These are phyloP conservation scores for Candida anglica DNA, from an alignment of 805 yeast genomes.

Conservation along the genomic window DNA sequence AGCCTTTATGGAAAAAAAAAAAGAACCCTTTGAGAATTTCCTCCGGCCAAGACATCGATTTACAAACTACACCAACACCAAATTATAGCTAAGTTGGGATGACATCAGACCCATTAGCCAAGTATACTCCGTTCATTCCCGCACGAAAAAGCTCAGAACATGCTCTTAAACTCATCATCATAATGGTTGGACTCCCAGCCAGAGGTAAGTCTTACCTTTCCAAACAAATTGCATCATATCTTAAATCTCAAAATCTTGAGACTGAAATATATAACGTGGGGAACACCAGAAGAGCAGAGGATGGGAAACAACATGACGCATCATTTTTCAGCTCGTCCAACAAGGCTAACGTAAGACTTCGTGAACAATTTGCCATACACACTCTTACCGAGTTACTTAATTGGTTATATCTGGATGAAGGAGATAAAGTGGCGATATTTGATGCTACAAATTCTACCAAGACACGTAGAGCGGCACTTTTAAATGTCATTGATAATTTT, in stretches of 20 bases:
- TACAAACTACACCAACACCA: too few species aligned
- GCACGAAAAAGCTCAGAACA: not conserved
- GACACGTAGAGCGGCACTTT: constrained; percentile 37
- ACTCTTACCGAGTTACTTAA: constrained; percentile 40
- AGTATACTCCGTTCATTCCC: constrained; percentile 4
- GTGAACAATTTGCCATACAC: constrained; percentile 51
- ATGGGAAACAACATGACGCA: constrained; percentile 32
- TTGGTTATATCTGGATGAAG: constrained; percentile 23
- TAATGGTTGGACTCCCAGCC: constrained; percentile 90
- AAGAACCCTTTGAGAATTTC: too few species aligned
- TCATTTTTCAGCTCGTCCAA: constrained; percentile 42
- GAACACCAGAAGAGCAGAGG: constrained; percentile 60
- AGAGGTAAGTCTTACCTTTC: constrained; percentile 86
- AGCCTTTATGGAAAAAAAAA: too few species aligned
- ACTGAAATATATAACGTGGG: constrained; percentile 86
- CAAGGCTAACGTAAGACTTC: constrained; percentile 35
- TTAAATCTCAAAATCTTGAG: constrained; percentile 84
- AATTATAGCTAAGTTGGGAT: too few species aligned
- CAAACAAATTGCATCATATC: constrained; percentile 74
- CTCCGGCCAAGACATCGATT: too few species aligned
- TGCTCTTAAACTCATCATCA: constrained; percentile 60
- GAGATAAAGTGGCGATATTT: constrained; percentile 50
- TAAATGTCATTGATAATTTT: constrained; percentile 27
- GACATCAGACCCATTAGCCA: constrained; percentile 2
- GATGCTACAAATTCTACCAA: constrained; percentile 59